phyloP scores from a whole-genome alignment of 2,329 filamentous ascomycete genomes.

The Pseudopyricularia cyperi region DNA sequence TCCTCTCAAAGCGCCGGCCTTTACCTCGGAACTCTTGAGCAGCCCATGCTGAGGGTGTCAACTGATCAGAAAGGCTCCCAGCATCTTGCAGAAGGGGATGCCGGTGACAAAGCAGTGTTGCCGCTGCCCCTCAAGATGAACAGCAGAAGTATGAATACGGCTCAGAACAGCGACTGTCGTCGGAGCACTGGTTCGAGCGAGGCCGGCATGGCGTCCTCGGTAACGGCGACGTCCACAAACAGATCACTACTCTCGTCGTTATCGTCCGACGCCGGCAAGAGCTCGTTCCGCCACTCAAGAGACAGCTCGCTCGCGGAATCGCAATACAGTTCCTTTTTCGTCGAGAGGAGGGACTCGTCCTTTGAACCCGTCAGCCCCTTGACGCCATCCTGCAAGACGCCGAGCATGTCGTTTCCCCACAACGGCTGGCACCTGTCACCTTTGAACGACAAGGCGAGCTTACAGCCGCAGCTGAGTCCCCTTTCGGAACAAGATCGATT shows the following conservation, averaged over 20 bases:
- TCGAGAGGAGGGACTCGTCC: constrained; percentile 6
- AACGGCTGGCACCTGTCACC: background rate
- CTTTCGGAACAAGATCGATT: background rate
- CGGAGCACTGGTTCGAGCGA: background rate
- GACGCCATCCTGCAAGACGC: background rate
- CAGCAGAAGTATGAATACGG: background rate
- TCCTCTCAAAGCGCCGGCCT: background rate
- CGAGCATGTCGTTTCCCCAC: background rate
- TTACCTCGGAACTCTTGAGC: background rate
- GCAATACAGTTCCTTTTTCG: constrained; percentile 21
- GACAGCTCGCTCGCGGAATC: constrained; percentile 16
- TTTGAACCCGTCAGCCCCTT: background rate
- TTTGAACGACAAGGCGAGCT: too few relatives aligned
- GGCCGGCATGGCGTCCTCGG: background rate
- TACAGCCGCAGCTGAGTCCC: background rate
- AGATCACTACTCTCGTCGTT: constrained; percentile 1
- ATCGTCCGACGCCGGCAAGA: constrained; percentile 3
- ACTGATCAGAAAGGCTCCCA: background rate
- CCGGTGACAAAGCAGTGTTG: background rate
- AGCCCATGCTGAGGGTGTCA: background rate
- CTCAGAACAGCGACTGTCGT: background rate
- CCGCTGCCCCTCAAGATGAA: background rate
- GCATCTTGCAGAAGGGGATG: background rate
- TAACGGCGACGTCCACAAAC: background rate
- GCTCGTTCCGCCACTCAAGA: constrained; percentile 15